Base-by-base conservation (phyloP, 129 eudicot genomes). In the Saussurea involucrata region DNA sequence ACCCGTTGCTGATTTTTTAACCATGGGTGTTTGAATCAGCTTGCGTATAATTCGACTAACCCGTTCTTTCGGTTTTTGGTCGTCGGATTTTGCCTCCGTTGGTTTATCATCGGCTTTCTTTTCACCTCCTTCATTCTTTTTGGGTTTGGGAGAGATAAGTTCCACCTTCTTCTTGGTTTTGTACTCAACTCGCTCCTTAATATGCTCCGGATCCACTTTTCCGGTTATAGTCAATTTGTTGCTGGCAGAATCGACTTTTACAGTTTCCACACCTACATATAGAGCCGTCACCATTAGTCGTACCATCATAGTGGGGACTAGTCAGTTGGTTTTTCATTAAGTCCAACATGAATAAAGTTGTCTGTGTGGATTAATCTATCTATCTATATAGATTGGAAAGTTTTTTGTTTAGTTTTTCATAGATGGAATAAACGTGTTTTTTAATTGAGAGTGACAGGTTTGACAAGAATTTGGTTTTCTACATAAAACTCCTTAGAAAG, bases 101-200 rank as follows among this genome's bases (percentile, higher is more conserved):
- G 83, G 66, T 77, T 92, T 93, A 33, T 82, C 88, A 25, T 84
- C 91, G 58, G 46, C 71, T 68, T 86, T 86, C 65, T 85, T 85
- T 3, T 74, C 85, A 58, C 67, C 83, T 0, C 74, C 82, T 0
- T 82, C 88, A n/a, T 88, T 92, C 78, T 91, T 91, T 73, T 86
- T 87, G 55, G 96, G 97, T 75, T 82, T 92, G 20, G 95, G 96
- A 18, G 93, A 89, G 28, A 94, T 49, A 53, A 94, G n/a, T 68
- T 91, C 97, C 58, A 91, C 98, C 87, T 88, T 87, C 86, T 91
- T 94, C 77, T 91, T 91, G 66, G 93, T 94, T 81, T 88, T 94
- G 78, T 60, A 69, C 63, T 80, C 97, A 0, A 91, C 86, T 57
- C 87, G 88, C 57, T 89, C 97, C 32, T 85, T 85, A 9, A 94